Evolutionary conservation across 257 asterid species (phyloP), one percentile per base, ranked within the genome.

Genomic region (Thymus quinquecostatus): DNA sequence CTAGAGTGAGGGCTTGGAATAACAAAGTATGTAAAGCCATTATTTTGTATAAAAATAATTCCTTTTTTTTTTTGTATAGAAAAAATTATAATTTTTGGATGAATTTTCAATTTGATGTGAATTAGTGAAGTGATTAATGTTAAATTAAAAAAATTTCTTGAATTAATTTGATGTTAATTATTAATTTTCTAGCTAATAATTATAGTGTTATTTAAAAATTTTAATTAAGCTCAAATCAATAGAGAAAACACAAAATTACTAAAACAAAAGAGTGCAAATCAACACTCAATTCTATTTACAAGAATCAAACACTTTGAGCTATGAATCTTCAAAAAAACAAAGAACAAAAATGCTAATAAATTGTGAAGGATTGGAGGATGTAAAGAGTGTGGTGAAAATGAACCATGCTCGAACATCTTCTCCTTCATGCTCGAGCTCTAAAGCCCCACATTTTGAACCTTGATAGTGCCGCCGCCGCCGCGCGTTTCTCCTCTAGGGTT

Each of bases 391-490:
- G 60, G 36, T 36, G 13, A 34, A n/a, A 12, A 6, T 1, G 61
- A 48, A 14, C 8, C 32, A 53, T 53, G 33, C 5, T 53, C 32
- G 11, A 53, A 14, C 30, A 14, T 6, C 32, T 6, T 51, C 57
- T 51, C 57, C 58, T 14, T 51, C 30, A 53, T 53, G 11, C 14
- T n/a, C 10, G 1, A 47, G 6, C 59, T 65, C 64, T 56, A 77
- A 71, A 77, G 71, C 74, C 81, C 74, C 81, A 77, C 32, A 77
- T 32, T 28, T 69, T 71, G 49, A 71, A 77, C 75, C 75, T 62
- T n/a, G 75, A 75, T 47, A 71, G 77, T 34, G 13, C 21, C 21
- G 45, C 13, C 12, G 64, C 45, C 12, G 65, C 13, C 12, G 64
- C 45, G 12, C 60, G 33, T 64, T 70, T 66, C 34, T 64, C 48